phyloP scores from a whole-genome alignment of 164 flowering plant genomes.

The Liquidambar formosana region DNA sequence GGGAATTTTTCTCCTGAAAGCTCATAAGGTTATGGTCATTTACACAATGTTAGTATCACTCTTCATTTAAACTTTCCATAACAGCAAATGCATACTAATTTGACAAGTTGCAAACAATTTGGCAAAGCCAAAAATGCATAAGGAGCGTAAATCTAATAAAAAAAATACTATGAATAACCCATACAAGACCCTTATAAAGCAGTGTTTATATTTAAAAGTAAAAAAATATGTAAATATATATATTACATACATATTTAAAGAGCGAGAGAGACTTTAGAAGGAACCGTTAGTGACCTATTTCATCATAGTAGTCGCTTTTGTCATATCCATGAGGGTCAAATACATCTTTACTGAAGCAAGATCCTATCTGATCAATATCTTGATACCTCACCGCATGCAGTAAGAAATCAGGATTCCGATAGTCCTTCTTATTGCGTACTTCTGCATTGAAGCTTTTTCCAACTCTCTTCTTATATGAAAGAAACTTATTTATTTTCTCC shows the following conservation, averaged over 20 bases:
- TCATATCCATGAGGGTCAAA: constrained; percentile 98
- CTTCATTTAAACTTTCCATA: too few species aligned
- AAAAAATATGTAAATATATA: too few species aligned
- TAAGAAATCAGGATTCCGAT: constrained; percentile 92
- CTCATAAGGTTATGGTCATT: too few species aligned
- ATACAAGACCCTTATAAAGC: too few species aligned
- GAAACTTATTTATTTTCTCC: constrained; percentile 85
- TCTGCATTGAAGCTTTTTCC: constrained; percentile 93
- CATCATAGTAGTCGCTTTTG: constrained; percentile 84
- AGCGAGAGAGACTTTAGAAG: constrained; percentile 2
- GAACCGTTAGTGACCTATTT: constrained; percentile 61
- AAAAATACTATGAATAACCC: too few species aligned
- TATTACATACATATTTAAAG: background rate
- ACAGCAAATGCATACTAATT: too few species aligned
- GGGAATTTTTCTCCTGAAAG: too few species aligned
- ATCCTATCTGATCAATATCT: constrained; percentile 91
- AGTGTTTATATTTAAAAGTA: too few species aligned
- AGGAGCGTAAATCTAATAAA: too few species aligned
- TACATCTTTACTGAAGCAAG: constrained; percentile 95
- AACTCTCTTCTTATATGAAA: constrained; percentile 65
- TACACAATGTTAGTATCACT: too few species aligned
- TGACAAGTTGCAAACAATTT: too few species aligned
- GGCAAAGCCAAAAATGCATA: too few species aligned
- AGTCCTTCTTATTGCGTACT: constrained; percentile 91
- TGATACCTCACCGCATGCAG: constrained; percentile 91